These are phyloP conservation scores for Sphagnum fallax DNA, from an alignment of 228 moss, liverwort and hornwort species.

Conservation along the genomic window DNA sequence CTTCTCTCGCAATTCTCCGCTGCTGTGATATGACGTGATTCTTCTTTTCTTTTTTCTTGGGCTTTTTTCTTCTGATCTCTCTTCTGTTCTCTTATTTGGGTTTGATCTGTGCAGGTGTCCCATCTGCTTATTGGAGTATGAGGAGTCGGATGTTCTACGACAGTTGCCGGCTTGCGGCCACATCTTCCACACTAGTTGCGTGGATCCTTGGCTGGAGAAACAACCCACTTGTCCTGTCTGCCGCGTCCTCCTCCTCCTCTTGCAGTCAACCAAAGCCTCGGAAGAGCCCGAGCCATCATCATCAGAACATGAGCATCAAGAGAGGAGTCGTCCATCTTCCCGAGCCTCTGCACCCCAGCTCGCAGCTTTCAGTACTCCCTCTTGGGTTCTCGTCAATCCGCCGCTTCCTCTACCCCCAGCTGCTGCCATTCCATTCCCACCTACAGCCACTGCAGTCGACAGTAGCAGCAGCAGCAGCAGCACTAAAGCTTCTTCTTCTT, in stretches of 20 bases:
- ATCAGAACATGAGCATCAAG: conserved; percentile 13
- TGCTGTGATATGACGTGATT: no score
- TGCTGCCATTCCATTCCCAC: conserved; percentile 14
- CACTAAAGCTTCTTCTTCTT: no score
- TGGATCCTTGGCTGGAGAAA: conserved; percentile 57
- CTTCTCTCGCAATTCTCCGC: no score
- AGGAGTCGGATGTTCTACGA: conserved; percentile 48
- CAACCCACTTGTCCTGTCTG: conserved; percentile 55
- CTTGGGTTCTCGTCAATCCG: conserved; percentile 31
- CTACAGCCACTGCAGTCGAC: conserved; percentile 7
- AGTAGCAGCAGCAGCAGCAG: conserved; percentile 4
- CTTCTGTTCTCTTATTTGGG: conserved; percentile 2
- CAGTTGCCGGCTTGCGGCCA: conserved; percentile 61
- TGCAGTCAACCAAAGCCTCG: conserved; percentile 1
- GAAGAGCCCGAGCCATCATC: conserved; percentile 27
- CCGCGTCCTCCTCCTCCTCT: conserved; percentile 29
- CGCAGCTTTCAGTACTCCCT: conserved; percentile 13
- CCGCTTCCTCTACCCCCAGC: conserved; percentile 20
- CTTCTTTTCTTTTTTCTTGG: neutral
- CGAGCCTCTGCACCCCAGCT: conserved; percentile 14
- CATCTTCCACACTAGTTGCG: conserved; percentile 45
- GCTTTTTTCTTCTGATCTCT: neutral
- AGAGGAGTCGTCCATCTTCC: conserved; percentile 19
- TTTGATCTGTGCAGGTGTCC: conserved; percentile 27
- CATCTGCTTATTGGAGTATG: conserved; percentile 54